phyloP scores from a whole-genome alignment of 441 rosid species.

The Pelargonium fulgidum region DNA sequence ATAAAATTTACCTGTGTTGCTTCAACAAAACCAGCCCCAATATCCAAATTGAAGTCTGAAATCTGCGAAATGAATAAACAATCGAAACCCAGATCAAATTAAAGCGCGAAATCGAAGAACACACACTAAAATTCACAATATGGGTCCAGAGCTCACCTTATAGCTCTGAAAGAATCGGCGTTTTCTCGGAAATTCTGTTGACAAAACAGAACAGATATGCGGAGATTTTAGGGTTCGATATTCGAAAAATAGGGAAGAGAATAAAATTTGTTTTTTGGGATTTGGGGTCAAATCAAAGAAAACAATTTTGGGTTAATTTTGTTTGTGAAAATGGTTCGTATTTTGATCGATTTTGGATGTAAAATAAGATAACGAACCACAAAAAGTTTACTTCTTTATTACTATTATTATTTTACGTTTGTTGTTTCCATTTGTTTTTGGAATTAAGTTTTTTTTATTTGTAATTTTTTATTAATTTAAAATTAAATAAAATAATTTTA shows the following conservation, averaged over 20 bases:
- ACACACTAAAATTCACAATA: not conserved
- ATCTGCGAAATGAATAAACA: not conserved
- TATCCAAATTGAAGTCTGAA: not conserved
- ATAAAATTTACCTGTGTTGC: slow-evolving; percentile 3
- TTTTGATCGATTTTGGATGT: too few species aligned
- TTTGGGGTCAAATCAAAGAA: slow-evolving; percentile 2
- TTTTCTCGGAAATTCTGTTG: slow-evolving; percentile 4
- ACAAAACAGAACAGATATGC: not conserved
- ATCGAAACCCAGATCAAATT: slow-evolving; percentile 8
- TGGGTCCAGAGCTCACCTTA: slow-evolving; percentile 6
- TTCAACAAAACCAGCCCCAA: slow-evolving; percentile 10
- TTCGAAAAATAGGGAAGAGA: not conserved
- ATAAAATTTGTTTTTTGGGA: not conserved
- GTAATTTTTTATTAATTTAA: too few species aligned
- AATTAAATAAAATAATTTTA: too few species aligned
- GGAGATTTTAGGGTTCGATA: slow-evolving; percentile 1
- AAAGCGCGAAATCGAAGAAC: not conserved
- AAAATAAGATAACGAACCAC: too few species aligned
- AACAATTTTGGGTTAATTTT: not conserved
- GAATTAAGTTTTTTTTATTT: too few species aligned
- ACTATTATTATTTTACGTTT: too few species aligned
- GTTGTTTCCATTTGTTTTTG: too few species aligned
- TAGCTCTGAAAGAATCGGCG: slow-evolving; percentile 2
- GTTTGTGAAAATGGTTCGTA: too few species aligned
- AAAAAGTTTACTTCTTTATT: too few species aligned